Evolutionary conservation across 2,329 filamentous ascomycete species (phyloP).

Genomic region (Clarireedia monteithiana): DNA sequence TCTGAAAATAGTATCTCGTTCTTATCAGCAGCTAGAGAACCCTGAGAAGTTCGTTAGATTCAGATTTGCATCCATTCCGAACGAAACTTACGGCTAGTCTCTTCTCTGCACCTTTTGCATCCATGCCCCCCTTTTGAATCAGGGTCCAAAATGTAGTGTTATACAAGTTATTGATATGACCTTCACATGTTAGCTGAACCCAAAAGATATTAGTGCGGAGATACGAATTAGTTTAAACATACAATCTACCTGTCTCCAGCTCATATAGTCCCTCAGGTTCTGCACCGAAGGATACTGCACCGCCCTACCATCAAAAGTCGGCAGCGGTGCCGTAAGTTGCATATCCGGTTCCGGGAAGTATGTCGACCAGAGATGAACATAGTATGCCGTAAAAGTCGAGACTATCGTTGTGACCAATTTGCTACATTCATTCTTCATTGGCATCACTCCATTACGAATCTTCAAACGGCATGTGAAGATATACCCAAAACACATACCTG

Average conservation of each 20-base stretch:
- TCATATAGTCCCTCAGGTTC: constrained; percentile 90
- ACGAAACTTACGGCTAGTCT: constrained; percentile 56
- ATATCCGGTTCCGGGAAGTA: constrained; percentile 66
- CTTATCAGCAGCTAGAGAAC: constrained; percentile 79
- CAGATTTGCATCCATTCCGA: background rate
- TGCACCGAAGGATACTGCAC: constrained; percentile 78
- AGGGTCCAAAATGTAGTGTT: constrained; percentile 96
- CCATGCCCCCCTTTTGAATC: constrained; percentile 69
- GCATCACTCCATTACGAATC: background rate
- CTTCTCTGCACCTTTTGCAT: constrained; percentile 70
- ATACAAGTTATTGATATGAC: constrained; percentile 97
- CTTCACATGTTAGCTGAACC: constrained; percentile 35
- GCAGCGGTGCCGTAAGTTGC: constrained; percentile 64
- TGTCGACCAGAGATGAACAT: constrained; percentile 70
- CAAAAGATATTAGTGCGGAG: background rate
- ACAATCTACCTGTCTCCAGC: constrained; percentile 97
- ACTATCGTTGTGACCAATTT: constrained; percentile 89
- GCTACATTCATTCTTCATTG: constrained; percentile 36
- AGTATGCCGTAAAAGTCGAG: constrained; percentile 89
- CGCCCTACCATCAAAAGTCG: constrained; percentile 86
- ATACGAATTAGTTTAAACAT: constrained; percentile 26
- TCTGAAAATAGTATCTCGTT: constrained; percentile 89
- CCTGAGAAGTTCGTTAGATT: constrained; percentile 41
- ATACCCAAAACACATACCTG: constrained; percentile 45
- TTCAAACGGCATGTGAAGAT: background rate